Base-by-base conservation (phyloP, 2,329 filamentous ascomycete species). In the Exophiala calicioides region DNA sequence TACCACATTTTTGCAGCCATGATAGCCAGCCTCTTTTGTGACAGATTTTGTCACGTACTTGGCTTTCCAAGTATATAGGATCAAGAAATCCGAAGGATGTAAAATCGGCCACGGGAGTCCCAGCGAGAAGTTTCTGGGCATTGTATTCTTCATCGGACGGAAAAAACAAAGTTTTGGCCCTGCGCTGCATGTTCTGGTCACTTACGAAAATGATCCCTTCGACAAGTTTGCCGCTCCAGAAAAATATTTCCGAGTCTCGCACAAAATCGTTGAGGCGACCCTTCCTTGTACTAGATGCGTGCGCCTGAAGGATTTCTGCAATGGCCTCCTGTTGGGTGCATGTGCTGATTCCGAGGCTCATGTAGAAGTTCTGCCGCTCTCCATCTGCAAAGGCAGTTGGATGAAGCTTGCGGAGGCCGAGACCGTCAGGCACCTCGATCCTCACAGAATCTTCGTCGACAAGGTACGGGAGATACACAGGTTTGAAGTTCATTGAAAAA, bases 191-290 rank as follows among this genome's bases (percentile, higher is more conserved):
- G 24, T 26, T 37, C 19, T 37, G 8, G 20, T 42, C 29, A 27
- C 37, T 48, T 32, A 48, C 23, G 19, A 48, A 26, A n/a, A 2
- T 9, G 15, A 38, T 15, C 10, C 10, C 5, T n/a, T 13, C 18
- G 3, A 7, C 6, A 15, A 12, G 27, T 21, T 5, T 16, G 18
- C 44, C 44, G 33, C 49, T 49, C 50, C 50, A 52, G 19, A 49
- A 52, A 24, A 52, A 45, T 13, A 52, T 39, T 35, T 52, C 50
- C 10, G 46, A 32, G 33, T 52, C 45, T 15, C 3, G 38, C 13
- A 33, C 19, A 10, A 49, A 48, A 5, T 20, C 42, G 12, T 15
- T 31, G 12, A 37, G 3, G 9, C 12, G 36, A 23, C 36, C 39
- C 15, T 16, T 12, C 21, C 45, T 42, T 19, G 10, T 26, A 15